Evolutionary conservation across 106 monocot species (phyloP), one percentile per base, ranked within the genome.

Genomic region (Vanilla planifolia): DNA sequence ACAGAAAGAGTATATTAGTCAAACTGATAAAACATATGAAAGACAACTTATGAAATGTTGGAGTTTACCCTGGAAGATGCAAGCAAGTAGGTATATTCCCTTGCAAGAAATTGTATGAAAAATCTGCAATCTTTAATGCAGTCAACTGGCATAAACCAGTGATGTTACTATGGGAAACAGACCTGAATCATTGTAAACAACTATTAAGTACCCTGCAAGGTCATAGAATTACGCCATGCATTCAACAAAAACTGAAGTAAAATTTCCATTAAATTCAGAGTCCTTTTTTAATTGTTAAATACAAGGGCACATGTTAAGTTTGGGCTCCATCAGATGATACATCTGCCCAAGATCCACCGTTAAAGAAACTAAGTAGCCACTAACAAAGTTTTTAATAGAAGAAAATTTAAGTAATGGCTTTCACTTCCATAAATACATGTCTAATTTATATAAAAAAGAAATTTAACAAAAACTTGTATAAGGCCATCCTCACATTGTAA

Each of bases 21-120:
- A 80, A 75, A n/a, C 61, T 61, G 16, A 33, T 40, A 10, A 33
- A 32, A 26, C 10, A 62, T 29, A 34, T 39, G 26, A 14, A 62
- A 14, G 29, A 1, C 9, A 32, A 3, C 13, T 28, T 16, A 53
- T 28, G 30, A 53, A 53, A 30, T 15, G 30, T 29, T 29, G 30
- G 27, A 11, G 66, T 33, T 17, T 74, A 96, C 96, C 84, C 84
- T 47, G 78, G 76, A 46, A 84, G 61, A 66, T 71, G 53, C 15
- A 96, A 60, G 72, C 96, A 96, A 63, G 58, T 32, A 17, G 90
- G 96, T 45, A 96, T 75, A 47, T 72, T 61, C 48, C 96, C 96
- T 60, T 40, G 60, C 13, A 96, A 72, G 75, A 79, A 87, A 56
- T 96, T 96, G 63, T 81, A 84, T 8, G 96, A 96, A 56, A 96